Evolutionary conservation across 192 early-diverging fungal genomes (phyloP), one percentile per base, ranked within the genome.

Genomic region (Entrophospora sp.): DNA sequence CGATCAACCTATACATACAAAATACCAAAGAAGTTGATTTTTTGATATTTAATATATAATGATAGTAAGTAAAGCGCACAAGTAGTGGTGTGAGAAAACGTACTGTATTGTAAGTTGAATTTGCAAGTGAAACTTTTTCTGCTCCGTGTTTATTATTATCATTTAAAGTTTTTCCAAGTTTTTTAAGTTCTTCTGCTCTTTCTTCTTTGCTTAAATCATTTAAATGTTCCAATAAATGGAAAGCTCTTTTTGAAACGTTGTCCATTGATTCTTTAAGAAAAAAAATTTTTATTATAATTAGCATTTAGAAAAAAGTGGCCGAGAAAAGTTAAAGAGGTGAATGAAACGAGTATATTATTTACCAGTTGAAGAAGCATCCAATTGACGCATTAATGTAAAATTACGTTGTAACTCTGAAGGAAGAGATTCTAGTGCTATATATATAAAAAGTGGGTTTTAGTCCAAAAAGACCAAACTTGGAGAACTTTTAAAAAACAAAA

Each of bases 361-460:
- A 88, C 87, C 79, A 73, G 90, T 82, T 22, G 86, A 81, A 28
- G 77, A 75, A 20, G 86, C 87, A 71, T 94, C 95, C 16, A 97
- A 85, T 74, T 97, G 93, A 20, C 90, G 83, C 92, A 97, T 95
- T 68, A 95, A 74, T 16, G 94, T 89, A 42, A 98, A 94, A 61
- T 92, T 92, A 32, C 92, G 80, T 53, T 88, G 87, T 16, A 90
- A 78, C 61, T 92, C 90, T 68, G 85, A 69, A 0, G 90, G 90
- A 8, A 91, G 67, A 0, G 88, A 81, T 73, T 91, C 90, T 48
- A 91, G 68, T 36, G 90, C 87, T 88, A 32, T 40, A 36, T 9
- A 43, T 25, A 31, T 25, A 13, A 51, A 28, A 16, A 55, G 32
- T 24, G 31, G 31, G 61, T 27, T 24, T 18, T 56, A 18, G 34